These are phyloP conservation scores for Boletus sensibilis DNA, from an alignment of 768 basidiomycete species.

Conservation along the genomic window DNA sequence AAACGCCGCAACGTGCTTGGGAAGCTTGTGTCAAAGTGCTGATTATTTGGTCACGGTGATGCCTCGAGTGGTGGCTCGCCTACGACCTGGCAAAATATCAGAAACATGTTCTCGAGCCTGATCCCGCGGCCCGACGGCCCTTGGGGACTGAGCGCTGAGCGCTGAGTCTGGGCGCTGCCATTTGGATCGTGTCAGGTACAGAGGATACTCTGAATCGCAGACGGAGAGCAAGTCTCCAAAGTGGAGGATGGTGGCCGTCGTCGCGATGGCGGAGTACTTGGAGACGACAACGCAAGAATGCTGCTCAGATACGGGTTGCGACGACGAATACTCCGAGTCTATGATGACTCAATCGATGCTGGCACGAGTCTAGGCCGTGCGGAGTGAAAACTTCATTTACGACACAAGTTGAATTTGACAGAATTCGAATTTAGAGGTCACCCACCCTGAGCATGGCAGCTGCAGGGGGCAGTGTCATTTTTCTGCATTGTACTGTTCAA, in stretches of 20 bases:
- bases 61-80: not conserved
- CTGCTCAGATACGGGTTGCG: not conserved
- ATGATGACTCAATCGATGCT: not conserved
- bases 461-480: not conserved
- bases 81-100: not conserved
- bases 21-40: not conserved
- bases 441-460: not conserved
- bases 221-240: conserved; percentile 2
- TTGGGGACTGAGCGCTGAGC: not conserved
- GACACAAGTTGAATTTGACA: not conserved
- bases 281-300: not conserved
- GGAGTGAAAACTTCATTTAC: not conserved
- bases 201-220: too few relatives aligned
- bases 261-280: not conserved
- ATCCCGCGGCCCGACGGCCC: not conserved
- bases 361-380: not conserved
- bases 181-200: not conserved
- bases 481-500: not conserved
- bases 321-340: not conserved
- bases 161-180: not conserved
- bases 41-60: not conserved
- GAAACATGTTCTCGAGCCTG: not conserved
- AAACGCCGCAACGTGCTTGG: not conserved
- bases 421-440: not conserved
- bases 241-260: not conserved